Evolutionary conservation across 1,139 yeast genomes (phyloP).

Genomic region (Debaryomyces nepalensis): DNA sequence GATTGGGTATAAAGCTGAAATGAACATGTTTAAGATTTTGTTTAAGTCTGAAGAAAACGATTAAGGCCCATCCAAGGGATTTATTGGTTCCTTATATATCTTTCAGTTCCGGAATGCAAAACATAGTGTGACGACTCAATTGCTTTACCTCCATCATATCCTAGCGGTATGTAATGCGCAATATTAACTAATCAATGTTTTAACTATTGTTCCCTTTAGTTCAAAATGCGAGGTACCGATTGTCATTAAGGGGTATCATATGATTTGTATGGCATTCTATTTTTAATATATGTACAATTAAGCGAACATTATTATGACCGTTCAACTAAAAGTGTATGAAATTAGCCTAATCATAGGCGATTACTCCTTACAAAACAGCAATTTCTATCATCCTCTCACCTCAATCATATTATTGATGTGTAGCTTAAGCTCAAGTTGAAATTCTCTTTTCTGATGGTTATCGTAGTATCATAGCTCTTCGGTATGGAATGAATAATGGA

Average conservation of each 20-base stretch:
- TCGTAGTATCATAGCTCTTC: too few relatives aligned
- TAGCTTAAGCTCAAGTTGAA: too few relatives aligned
- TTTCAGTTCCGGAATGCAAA: conserved; percentile 1
- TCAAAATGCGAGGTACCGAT: neutral
- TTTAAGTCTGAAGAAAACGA: neutral
- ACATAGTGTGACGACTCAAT: conserved; percentile 4
- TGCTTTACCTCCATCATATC: conserved; percentile 1
- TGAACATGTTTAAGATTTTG: conserved; percentile 2
- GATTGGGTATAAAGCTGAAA: conserved; percentile 8
- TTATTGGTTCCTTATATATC: conserved; percentile 2
- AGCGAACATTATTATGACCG: too few relatives aligned
- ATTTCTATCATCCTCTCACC: too few relatives aligned
- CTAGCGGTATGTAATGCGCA: conserved; percentile 2
- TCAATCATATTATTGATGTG: too few relatives aligned
- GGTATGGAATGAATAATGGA: neutral
- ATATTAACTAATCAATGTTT: neutral
- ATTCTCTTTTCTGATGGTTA: too few relatives aligned
- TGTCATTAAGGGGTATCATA: neutral
- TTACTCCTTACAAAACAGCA: too few relatives aligned
- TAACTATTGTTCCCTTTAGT: neutral
- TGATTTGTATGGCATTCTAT: neutral
- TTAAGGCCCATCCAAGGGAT: neutral
- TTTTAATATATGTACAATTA: neutral
- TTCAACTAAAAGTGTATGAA: too few relatives aligned
- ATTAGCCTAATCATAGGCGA: too few relatives aligned